Evolutionary conservation across 148 eudicot genomes (phyloP).

Genomic region (Rhododendron mucronatum): DNA sequence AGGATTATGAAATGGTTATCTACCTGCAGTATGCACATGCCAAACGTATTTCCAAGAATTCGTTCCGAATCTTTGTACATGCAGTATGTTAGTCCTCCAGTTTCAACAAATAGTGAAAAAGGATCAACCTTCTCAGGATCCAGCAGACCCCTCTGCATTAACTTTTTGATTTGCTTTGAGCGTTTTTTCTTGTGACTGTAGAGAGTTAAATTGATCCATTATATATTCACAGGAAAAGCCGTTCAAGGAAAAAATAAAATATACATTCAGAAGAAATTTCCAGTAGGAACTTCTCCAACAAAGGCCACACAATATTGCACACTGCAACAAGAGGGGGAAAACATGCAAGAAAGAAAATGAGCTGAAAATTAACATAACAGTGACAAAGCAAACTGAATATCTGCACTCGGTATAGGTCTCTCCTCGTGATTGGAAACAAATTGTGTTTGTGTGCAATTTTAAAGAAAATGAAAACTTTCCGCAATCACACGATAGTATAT

Average conservation of each 20-base stretch:
- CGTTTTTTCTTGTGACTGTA: constrained; percentile 84
- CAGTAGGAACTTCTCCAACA: not conserved
- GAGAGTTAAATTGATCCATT: not conserved
- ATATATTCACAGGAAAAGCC: not conserved
- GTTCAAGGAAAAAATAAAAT: too few relatives aligned
- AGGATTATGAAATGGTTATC: not conserved
- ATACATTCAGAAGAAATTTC: not conserved
- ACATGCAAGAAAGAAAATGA: not conserved
- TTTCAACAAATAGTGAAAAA: constrained; percentile 72
- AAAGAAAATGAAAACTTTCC: not conserved
- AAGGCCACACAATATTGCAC: not conserved
- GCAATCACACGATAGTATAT: not conserved
- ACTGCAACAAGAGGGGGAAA: not conserved
- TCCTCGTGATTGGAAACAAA: not conserved
- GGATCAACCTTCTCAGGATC: constrained; percentile 88
- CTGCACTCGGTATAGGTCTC: not conserved
- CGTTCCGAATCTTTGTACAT: constrained; percentile 85
- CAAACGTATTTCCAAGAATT: constrained; percentile 88
- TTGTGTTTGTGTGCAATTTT: not conserved
- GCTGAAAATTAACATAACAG: not conserved
- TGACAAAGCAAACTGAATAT: not conserved
- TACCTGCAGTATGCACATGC: constrained; percentile 98
- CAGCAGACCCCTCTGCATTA: constrained; percentile 58
- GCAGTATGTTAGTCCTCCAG: constrained; percentile 75
- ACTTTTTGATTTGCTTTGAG: constrained; percentile 60